Conservation (phyloP, 257 asterid species). For the Prunella vulgaris region DNA sequence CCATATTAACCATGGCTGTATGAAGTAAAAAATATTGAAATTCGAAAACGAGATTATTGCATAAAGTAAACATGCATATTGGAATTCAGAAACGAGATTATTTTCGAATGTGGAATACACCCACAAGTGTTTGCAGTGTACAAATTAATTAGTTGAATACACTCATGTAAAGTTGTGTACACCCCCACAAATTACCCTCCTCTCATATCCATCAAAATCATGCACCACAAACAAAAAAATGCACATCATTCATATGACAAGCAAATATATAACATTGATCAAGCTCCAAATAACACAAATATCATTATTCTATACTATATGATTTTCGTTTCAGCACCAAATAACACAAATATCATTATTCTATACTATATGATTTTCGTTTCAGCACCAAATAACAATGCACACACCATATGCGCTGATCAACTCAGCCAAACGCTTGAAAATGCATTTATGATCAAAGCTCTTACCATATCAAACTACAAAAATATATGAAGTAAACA, state of each 20-base stretch:
- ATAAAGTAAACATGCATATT: too few relatives aligned
- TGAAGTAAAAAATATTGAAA: too few relatives aligned
- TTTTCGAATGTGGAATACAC: too few relatives aligned
- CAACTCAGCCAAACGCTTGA: slow-evolving; percentile 15
- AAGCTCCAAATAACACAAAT: background rate
- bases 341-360: background rate
- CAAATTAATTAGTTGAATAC: too few relatives aligned
- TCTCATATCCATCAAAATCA: too few relatives aligned
- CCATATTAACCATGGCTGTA: too few relatives aligned
- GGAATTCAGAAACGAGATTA: too few relatives aligned
- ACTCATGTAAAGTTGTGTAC: too few relatives aligned
- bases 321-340: background rate
- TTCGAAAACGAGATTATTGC: too few relatives aligned
- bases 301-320: background rate
- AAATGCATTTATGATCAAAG: slow-evolving; percentile 9
- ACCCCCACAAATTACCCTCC: too few relatives aligned
- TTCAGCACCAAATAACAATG: slow-evolving; percentile 17
- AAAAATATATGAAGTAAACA: background rate
- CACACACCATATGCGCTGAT: slow-evolving; percentile 16
- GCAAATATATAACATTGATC: slow-evolving; percentile 17
- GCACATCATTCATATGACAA: background rate
- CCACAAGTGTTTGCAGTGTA: too few relatives aligned
- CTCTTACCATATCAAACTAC: slow-evolving; percentile 19
- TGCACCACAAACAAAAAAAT: too few relatives aligned
- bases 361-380: background rate